phyloP scores from a whole-genome alignment of 2,329 filamentous ascomycete species.

The Sporothrix mexicana region DNA sequence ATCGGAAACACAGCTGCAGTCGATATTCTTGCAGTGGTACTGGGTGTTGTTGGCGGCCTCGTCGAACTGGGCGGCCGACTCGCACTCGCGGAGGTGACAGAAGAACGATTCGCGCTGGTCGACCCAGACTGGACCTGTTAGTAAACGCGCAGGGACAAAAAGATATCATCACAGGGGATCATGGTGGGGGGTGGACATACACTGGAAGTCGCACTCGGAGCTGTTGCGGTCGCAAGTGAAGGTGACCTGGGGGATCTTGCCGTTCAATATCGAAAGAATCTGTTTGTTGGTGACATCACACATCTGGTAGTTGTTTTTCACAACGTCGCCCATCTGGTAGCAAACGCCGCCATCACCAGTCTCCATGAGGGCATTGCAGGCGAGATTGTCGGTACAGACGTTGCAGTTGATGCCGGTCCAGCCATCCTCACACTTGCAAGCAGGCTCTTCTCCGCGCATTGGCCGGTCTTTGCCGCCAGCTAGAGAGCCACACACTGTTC shows the following conservation, averaged over 20 bases:
- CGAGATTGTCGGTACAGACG: conserved; percentile 82
- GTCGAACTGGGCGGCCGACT: conserved; percentile 71
- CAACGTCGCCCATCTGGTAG: conserved; percentile 86
- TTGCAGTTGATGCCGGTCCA: conserved; percentile 99
- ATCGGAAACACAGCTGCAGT: conserved; percentile 85
- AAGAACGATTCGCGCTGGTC: conserved; percentile 95
- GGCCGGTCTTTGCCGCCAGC: conserved; percentile 79
- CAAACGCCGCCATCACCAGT: conserved; percentile 82
- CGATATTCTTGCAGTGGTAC: conserved; percentile 83
- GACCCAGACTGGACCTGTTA: conserved; percentile 75
- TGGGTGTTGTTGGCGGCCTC: conserved; percentile 77
- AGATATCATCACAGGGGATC: background rate
- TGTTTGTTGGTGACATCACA: conserved; percentile 97
- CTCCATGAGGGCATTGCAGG: conserved; percentile 88
- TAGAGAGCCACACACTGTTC: conserved; percentile 80
- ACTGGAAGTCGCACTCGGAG: conserved; percentile 90
- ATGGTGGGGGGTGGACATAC: conserved; percentile 54
- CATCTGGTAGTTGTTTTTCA: conserved; percentile 96
- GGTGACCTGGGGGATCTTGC: conserved; percentile 87
- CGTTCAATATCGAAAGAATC: conserved; percentile 84
- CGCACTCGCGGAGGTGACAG: conserved; percentile 83
- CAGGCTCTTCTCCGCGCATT: conserved; percentile 65
- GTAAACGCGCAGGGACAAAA: background rate
- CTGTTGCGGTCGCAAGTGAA: conserved; percentile 84
- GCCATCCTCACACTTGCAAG: conserved; percentile 87